Evolutionary conservation across 2,329 filamentous ascomycete species (phyloP).

Genomic region (Periconia macrospinosa): DNA sequence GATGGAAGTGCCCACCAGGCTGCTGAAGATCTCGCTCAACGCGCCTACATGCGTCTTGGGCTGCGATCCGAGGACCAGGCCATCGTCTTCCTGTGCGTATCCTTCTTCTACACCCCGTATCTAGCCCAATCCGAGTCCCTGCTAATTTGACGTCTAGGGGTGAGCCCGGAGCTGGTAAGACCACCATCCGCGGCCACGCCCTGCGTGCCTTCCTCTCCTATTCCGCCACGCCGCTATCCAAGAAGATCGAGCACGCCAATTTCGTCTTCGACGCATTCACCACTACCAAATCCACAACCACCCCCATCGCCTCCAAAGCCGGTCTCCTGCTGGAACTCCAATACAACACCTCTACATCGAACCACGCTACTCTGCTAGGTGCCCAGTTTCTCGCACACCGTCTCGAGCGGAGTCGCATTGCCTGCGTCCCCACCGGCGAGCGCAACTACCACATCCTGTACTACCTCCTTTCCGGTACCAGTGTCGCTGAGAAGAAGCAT

Average conservation of each 20-base stretch:
- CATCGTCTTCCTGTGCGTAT: constrained; percentile 82
- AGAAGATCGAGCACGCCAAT: constrained; percentile 87
- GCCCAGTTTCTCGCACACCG: constrained; percentile 94
- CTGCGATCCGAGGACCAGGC: constrained; percentile 92
- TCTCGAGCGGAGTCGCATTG: constrained; percentile 86
- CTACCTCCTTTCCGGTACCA: constrained; percentile 92
- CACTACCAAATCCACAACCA: constrained; percentile 95
- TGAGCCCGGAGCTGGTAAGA: constrained; percentile 95
- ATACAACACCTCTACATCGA: constrained; percentile 85
- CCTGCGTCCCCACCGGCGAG: constrained; percentile 91
- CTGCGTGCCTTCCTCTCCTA: constrained; percentile 84
- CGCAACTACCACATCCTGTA: constrained; percentile 96
- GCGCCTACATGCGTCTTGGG: constrained; percentile 83
- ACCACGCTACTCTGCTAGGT: constrained; percentile 85
- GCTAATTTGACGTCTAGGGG: constrained; percentile 61
- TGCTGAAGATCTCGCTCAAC: constrained; percentile 86
- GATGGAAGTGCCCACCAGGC: constrained; percentile 91
- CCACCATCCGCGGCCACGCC: constrained; percentile 86
- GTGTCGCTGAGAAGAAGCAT: constrained; percentile 85
- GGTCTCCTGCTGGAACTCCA: constrained; percentile 95
- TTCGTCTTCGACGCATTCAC: constrained; percentile 97
- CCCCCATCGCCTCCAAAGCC: constrained; percentile 91
- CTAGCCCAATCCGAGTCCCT: not conserved
- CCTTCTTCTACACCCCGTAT: not conserved
- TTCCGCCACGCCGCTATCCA: constrained; percentile 88